These are phyloP conservation scores for Vicia villosa DNA, from an alignment of 306 rosid genomes.

Conservation along the genomic window DNA sequence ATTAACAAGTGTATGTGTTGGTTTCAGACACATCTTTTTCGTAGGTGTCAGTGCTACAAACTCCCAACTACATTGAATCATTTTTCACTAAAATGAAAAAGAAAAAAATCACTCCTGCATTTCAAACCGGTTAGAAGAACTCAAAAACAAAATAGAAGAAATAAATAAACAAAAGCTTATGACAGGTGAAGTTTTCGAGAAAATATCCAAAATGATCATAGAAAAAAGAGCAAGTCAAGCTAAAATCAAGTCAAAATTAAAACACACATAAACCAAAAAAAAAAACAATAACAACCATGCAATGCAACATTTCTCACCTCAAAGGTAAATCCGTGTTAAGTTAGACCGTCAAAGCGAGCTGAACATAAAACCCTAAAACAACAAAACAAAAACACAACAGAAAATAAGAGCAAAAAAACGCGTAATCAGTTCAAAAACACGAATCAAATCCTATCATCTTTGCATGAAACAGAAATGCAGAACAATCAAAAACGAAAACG, in stretches of 20 bases:
- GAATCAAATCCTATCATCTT: neutral
- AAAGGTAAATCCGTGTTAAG: neutral
- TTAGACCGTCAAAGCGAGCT: conserved; percentile 2
- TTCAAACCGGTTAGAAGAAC: conserved; percentile 13
- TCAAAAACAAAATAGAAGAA: neutral
- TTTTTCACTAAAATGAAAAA: neutral
- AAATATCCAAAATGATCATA: conserved; percentile 26
- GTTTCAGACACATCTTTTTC: too few relatives aligned
- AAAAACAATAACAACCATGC: neutral
- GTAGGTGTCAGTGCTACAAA: too few relatives aligned
- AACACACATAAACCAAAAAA: neutral
- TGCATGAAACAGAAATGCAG: conserved; percentile 38
- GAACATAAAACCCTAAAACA: conserved; percentile 39
- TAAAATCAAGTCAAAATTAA: neutral
- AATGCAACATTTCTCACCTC: conserved; percentile 9
- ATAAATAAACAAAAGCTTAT: neutral
- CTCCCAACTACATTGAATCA: neutral
- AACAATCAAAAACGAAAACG: neutral
- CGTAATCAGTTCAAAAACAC: neutral
- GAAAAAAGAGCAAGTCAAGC: conserved; percentile 11
- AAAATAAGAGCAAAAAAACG: neutral
- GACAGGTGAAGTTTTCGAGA: conserved; percentile 3
- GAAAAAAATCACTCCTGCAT: conserved; percentile 3
- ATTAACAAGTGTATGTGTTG: too few relatives aligned
- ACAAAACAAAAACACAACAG: neutral